phyloP scores from a whole-genome alignment of 1,284 basidiomycete species.

The Cryptococcus hybrid region DNA sequence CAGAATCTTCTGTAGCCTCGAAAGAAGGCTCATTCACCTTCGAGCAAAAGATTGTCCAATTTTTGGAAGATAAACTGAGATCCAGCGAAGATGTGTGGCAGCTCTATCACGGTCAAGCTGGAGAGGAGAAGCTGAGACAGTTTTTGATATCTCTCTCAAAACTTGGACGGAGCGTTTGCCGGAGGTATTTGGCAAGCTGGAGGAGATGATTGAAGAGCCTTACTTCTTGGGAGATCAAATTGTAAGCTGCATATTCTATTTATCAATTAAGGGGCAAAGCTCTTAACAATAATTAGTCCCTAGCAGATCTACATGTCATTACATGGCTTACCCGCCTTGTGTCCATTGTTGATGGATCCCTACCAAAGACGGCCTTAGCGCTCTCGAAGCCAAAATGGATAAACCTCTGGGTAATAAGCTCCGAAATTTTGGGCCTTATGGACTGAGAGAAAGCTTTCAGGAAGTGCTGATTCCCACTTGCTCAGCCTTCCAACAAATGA shows the following conservation, averaged over 20 bases:
- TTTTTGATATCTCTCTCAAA: constrained; percentile 48
- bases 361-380: constrained; percentile 50
- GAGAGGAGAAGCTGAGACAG: constrained; percentile 31
- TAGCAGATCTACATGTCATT: constrained; percentile 75
- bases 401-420: constrained; percentile 43
- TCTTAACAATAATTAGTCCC: constrained; percentile 52
- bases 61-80: constrained; percentile 49
- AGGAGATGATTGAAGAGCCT: constrained; percentile 66
- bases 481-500: constrained; percentile 9
- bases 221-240: constrained; percentile 63
- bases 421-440: constrained; percentile 61
- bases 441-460: constrained; percentile 64
- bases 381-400: constrained; percentile 35
- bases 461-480: constrained; percentile 55
- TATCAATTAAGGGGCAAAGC: not conserved
- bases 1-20: constrained; percentile 51
- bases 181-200: constrained; percentile 54
- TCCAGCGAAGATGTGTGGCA: constrained; percentile 45
- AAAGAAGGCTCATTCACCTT: constrained; percentile 34
- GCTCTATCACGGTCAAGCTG: constrained; percentile 42
- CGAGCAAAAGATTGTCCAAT: constrained; percentile 41
- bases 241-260: constrained; percentile 27
- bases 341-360: constrained; percentile 58
- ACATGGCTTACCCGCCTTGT: constrained; percentile 71
- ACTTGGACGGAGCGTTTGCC: constrained; percentile 56